Percentiles rank a stretch among this genome's conserved stretches.
These are phyloP conservation scores for Erodium chrysanthum DNA, from an alignment of 441 rosid genomes.

Conservation along the genomic window DNA sequence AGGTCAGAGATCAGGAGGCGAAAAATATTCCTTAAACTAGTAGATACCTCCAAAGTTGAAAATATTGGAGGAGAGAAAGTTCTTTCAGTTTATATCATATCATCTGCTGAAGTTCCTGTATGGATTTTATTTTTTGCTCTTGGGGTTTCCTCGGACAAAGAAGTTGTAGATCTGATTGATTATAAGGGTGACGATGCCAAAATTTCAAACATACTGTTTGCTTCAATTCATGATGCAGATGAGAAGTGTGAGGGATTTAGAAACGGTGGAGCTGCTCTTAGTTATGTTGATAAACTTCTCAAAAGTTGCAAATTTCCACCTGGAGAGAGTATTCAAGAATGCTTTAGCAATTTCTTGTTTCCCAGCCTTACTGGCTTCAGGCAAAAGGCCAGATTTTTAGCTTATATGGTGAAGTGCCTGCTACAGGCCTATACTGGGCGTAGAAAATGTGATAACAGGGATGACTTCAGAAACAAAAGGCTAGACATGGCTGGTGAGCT, in stretches of 20 bases:
- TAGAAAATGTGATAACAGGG: conserved; percentile 73
- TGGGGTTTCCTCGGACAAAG: conserved; percentile 66
- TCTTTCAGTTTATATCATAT: conserved; percentile 62
- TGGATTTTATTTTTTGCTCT: conserved; percentile 83
- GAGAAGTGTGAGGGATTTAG: conserved; percentile 45
- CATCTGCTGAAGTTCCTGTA: conserved; percentile 53
- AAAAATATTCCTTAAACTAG: conserved; percentile 47
- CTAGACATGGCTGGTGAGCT: conserved; percentile 77
- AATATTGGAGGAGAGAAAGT: conserved; percentile 55
- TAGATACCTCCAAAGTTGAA: conserved; percentile 33
- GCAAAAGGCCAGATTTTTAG: conserved; percentile 75
- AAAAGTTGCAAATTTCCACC: conserved; percentile 63
- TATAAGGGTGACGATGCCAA: conserved; percentile 42
- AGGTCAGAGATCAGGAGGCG: conserved; percentile 56
- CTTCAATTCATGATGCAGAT: conserved; percentile 65
- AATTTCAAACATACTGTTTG: conserved; percentile 45
- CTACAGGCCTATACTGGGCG: conserved; percentile 55
- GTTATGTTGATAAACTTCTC: conserved; percentile 26
- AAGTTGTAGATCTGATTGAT: conserved; percentile 51
- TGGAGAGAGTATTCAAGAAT: conserved; percentile 43
- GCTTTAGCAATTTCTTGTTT: conserved; percentile 50
- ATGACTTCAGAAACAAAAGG: conserved; percentile 77
- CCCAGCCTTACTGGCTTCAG: conserved; percentile 45
- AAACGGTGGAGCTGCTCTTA: conserved; percentile 29
- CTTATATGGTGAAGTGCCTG: conserved; percentile 82